Conservation (phyloP, 2,329 filamentous ascomycete genomes). For the Chaetomiaceae sp. region DNA sequence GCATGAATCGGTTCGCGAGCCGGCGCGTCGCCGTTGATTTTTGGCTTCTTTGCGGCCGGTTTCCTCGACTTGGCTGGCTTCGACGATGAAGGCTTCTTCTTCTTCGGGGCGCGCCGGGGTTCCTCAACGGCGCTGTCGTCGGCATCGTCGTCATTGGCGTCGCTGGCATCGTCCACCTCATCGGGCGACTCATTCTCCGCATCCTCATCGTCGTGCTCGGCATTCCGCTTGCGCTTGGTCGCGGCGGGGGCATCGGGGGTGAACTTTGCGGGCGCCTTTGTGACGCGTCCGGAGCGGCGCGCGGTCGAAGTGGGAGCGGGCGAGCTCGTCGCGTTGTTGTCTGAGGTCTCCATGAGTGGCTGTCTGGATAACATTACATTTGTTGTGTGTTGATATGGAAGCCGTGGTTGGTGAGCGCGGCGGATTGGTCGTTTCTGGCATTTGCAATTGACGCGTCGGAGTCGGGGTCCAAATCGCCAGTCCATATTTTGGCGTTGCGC, state of each 20-base stretch:
- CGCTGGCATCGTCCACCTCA: slow-evolving; percentile 40
- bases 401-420: slow-evolving; percentile 5
- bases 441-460: slow-evolving; percentile 28
- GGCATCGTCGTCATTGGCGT: slow-evolving; percentile 36
- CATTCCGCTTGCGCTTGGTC: slow-evolving; percentile 55
- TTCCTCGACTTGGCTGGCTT: slow-evolving; percentile 47
- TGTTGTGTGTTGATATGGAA: slow-evolving; percentile 15
- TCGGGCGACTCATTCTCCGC: slow-evolving; percentile 45
- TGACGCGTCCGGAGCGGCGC: slow-evolving; percentile 67
- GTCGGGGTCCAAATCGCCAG: slow-evolving; percentile 21
- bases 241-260: slow-evolving; percentile 47
- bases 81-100: slow-evolving; percentile 36
- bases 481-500: slow-evolving; percentile 27
- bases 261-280: slow-evolving; percentile 57
- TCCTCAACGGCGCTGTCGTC: slow-evolving; percentile 46
- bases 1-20: slow-evolving; percentile 29
- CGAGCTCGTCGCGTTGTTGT: slow-evolving; percentile 52
- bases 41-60: slow-evolving; percentile 60
- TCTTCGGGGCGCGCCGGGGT: slow-evolving; percentile 33
- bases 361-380: slow-evolving; percentile 38
- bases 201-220: slow-evolving; percentile 44
- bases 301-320: slow-evolving; percentile 49
- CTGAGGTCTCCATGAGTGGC: slow-evolving; percentile 51
- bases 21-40: slow-evolving; percentile 53
- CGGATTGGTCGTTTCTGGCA: slow-evolving; percentile 12